Evolutionary conservation across 1,284 basidiomycete genomes (phyloP).

Genomic region (Ceratobasidium sp.): DNA sequence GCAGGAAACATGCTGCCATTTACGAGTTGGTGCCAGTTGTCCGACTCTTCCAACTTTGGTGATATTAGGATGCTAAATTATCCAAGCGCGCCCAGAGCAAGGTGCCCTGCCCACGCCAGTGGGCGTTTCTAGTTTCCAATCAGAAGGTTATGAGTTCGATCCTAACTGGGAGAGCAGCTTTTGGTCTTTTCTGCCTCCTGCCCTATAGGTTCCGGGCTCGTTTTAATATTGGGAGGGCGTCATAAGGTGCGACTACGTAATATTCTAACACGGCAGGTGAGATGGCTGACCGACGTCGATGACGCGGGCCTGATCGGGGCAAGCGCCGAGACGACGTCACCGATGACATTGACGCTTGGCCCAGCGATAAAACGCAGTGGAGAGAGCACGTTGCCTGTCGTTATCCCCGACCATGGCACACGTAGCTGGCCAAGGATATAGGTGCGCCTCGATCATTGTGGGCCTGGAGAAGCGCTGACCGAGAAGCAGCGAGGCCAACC

Average conservation of each 20-base stretch:
- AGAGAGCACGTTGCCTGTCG: background rate
- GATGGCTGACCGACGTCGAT: slow-evolving; percentile 10
- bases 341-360: background rate
- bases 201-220: background rate
- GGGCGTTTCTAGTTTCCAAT: background rate
- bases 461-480: no score
- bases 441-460: slow-evolving; percentile 14
- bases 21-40: no score
- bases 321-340: slow-evolving; percentile 23
- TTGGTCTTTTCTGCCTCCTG: background rate
- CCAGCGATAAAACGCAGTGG: background rate
- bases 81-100: no score
- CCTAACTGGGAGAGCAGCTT: slow-evolving; percentile 23
- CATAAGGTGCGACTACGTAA: background rate
- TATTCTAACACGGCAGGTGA: no score
- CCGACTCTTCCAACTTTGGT: no score
- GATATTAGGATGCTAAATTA: no score
- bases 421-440: slow-evolving; percentile 35
- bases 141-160: slow-evolving; percentile 16
- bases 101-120: no score
- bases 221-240: background rate
- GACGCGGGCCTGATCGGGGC: slow-evolving; percentile 13
- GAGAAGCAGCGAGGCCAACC: slow-evolving; percentile 46
- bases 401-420: slow-evolving; percentile 6
- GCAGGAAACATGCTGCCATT: no score